Conservation (phyloP, 306 rosid genomes). For the Parietaria judaica region DNA sequence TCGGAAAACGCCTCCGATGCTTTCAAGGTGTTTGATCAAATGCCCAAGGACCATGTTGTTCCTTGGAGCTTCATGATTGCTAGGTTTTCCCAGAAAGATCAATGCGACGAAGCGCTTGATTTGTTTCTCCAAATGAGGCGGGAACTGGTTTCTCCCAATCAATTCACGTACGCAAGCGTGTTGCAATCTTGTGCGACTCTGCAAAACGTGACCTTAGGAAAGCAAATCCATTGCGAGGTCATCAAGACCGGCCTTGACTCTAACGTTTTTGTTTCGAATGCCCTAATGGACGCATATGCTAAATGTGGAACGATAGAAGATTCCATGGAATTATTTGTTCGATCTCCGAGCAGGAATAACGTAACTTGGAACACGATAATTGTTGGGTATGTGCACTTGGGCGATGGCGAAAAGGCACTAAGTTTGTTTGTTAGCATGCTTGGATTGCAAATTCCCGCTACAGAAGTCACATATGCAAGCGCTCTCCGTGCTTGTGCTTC, state of each 20-base stretch:
- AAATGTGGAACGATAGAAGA: constrained; percentile 36
- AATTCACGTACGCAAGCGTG: constrained; percentile 37
- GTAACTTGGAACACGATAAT: constrained; percentile 49
- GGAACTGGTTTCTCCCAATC: constrained; percentile 35
- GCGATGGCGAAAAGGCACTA: constrained; percentile 39
- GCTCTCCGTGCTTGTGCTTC: constrained; percentile 42
- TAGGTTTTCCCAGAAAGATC: constrained; percentile 33
- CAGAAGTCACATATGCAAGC: constrained; percentile 45
- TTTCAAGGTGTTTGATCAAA: constrained; percentile 25
- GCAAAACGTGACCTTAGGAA: constrained; percentile 23
- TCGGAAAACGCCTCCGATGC: constrained; percentile 28
- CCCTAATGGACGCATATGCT: constrained; percentile 44
- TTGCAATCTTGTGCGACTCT: constrained; percentile 41
- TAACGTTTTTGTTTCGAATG: constrained; percentile 40
- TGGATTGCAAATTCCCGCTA: constrained; percentile 26
- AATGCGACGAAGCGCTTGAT: constrained; percentile 34
- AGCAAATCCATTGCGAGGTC: constrained; percentile 34
- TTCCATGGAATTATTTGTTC: constrained; percentile 30
- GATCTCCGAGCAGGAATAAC: constrained; percentile 25
- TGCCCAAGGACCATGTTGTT: constrained; percentile 36
- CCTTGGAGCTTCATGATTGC: constrained; percentile 57
- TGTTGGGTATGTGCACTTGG: constrained; percentile 36
- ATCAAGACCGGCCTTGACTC: constrained; percentile 30
- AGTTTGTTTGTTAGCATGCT: constrained; percentile 29
- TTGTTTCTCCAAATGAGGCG: constrained; percentile 38